These are phyloP conservation scores for Fusarium pseudoanthophilum DNA, from an alignment of 2,329 filamentous ascomycete species.

Conservation along the genomic window DNA sequence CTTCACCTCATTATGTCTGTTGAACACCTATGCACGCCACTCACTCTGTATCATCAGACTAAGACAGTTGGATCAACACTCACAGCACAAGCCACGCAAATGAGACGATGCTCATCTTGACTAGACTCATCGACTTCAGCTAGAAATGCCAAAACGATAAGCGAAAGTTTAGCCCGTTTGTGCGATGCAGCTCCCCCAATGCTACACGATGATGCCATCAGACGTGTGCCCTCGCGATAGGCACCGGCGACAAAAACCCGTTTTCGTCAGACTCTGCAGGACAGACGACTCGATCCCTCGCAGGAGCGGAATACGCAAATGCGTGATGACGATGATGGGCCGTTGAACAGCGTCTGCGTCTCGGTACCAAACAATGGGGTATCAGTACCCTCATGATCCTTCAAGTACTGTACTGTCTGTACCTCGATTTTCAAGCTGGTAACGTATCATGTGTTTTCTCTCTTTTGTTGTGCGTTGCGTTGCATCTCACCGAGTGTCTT, in stretches of 20 bases:
- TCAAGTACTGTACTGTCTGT: constrained; percentile 4
- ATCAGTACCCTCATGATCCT: constrained; percentile 31
- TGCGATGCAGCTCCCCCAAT: constrained; percentile 4
- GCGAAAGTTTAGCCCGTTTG: constrained; percentile 21
- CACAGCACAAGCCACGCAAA: background rate
- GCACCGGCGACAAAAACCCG: constrained; percentile 16
- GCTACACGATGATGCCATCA: constrained; percentile 37
- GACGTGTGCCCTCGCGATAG: constrained; percentile 34
- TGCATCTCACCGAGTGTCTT: constrained; percentile 1
- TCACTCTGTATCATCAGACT: background rate
- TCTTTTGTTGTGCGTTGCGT: constrained; percentile 3
- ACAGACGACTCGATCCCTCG: constrained; percentile 15
- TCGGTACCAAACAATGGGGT: constrained; percentile 40
- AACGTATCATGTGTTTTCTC: constrained; percentile 16
- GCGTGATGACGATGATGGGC: constrained; percentile 40
- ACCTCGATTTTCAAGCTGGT: constrained; percentile 1
- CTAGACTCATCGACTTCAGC: constrained; percentile 17
- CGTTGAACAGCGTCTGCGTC: constrained; percentile 27
- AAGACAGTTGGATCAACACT: background rate
- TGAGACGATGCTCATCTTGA: background rate
- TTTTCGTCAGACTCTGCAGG: constrained; percentile 25
- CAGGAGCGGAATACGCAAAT: constrained; percentile 21
- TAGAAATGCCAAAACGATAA: constrained; percentile 27
- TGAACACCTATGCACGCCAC: background rate
- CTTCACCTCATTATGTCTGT: background rate